phyloP scores from a whole-genome alignment of 257 asterid species.

The Solanum corneliomulleri region DNA sequence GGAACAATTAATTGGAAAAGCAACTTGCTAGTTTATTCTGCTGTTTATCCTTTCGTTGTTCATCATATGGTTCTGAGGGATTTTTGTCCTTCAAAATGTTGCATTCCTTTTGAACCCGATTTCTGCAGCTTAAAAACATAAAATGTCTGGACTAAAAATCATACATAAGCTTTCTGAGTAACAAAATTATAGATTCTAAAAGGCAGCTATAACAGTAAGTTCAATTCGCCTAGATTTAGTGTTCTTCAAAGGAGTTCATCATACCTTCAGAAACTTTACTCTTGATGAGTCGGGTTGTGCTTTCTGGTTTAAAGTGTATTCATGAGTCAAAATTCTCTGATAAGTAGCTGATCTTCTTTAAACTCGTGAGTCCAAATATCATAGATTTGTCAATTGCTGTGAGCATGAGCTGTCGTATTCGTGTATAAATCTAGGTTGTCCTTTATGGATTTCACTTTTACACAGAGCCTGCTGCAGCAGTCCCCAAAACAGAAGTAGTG shows the following conservation, averaged over 20 bases:
- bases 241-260: neutral
- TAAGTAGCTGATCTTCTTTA: neutral
- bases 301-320: neutral
- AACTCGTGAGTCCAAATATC: neutral
- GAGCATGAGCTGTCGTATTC: neutral
- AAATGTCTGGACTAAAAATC: neutral
- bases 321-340: neutral
- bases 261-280: neutral
- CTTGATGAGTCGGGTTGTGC: neutral
- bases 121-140: neutral
- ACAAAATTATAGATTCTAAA: neutral
- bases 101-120: neutral
- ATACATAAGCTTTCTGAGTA: neutral
- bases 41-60: neutral
- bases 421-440: neutral
- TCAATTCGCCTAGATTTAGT: neutral
- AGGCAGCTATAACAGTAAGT: neutral
- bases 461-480: constrained; percentile 81
- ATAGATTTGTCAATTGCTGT: neutral
- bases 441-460: constrained; percentile 4
- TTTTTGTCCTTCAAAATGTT: neutral
- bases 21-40: neutral
- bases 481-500: constrained; percentile 68
- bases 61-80: neutral
- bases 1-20: neutral